Percentiles rank a stretch among this genome's conserved stretches.
Conservation (phyloP, 371 early-diverging fungal genomes). For the Mucor racemosus region DNA sequence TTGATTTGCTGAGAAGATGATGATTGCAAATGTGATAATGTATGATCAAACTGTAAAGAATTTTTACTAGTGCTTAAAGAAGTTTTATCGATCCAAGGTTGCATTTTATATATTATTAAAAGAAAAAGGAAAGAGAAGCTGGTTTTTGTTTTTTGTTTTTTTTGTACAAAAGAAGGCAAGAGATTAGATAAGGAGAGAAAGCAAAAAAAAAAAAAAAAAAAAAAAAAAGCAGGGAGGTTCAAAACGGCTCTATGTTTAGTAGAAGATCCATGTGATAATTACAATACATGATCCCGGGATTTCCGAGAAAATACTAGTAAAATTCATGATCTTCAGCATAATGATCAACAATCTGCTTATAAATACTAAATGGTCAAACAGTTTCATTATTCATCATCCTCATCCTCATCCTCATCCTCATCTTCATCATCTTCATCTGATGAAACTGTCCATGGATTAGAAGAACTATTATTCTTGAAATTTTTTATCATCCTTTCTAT, state of each 20-base stretch:
- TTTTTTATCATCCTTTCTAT: background rate
- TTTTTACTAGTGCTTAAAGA: background rate
- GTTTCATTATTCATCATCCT: background rate
- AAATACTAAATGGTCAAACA: background rate
- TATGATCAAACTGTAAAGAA: conserved; percentile 22
- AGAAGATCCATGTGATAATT: conserved; percentile 8
- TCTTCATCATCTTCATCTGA: background rate
- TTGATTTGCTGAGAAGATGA: background rate
- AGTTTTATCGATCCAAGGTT: conserved; percentile 28
- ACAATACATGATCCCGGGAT: background rate
- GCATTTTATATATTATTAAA: conserved; percentile 15
- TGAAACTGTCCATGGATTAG: background rate
- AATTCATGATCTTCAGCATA: background rate
- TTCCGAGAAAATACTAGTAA: background rate
- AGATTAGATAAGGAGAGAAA: conserved; percentile 21
- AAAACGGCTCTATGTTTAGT: conserved; percentile 8
- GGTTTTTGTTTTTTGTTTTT: background rate
- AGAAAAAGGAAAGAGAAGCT: conserved; percentile 1
- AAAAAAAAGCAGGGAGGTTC: background rate
- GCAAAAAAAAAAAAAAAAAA: background rate
- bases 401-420: background rate
- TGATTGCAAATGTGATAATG: conserved; percentile 13
- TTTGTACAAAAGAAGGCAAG: conserved; percentile 2
- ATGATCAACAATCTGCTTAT: background rate
- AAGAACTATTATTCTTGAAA: background rate